Conservation (phyloP, 345 rosid species). For the Eucalyptus lansdowneana region DNA sequence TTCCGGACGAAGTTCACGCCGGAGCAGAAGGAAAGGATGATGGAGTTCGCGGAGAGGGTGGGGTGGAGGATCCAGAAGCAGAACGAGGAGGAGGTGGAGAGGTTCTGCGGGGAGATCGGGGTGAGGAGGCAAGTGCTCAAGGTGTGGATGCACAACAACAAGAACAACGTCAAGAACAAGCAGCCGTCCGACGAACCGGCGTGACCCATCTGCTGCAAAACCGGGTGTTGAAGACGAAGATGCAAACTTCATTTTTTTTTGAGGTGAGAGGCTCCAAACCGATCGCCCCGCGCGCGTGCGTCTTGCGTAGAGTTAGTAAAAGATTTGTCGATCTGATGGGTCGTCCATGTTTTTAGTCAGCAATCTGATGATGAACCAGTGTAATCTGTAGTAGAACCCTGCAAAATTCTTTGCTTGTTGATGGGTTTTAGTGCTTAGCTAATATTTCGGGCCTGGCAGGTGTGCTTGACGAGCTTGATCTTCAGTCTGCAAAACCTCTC, state of each 20-base stretch:
- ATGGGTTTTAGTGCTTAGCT: neutral
- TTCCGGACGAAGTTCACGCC: slow-evolving; percentile 34
- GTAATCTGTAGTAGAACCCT: neutral
- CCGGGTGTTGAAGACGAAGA: neutral
- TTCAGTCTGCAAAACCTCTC: neutral
- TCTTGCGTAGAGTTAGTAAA: neutral
- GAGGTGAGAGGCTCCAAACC: neutral
- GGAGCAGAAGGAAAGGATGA: slow-evolving; percentile 43
- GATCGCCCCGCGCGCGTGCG: neutral
- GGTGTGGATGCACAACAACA: slow-evolving; percentile 64
- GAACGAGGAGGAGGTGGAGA: slow-evolving; percentile 27
- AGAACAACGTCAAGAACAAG: slow-evolving; percentile 39
- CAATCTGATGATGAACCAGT: neutral
- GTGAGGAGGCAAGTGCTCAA: slow-evolving; percentile 37
- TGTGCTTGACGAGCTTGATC: neutral
- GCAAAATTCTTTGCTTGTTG: neutral
- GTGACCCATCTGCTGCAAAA: neutral
- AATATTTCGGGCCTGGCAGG: neutral
- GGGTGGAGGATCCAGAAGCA: slow-evolving; percentile 38
- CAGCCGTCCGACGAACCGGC: neutral
- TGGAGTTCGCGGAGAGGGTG: slow-evolving; percentile 36
- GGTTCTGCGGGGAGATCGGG: slow-evolving; percentile 26
- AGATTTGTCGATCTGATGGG: neutral
- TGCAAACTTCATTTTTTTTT: neutral
- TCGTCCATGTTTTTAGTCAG: neutral